A percentile compares a stretch with the other conserved stretches of the same genome.
phyloP scores from a whole-genome alignment of 2,329 filamentous ascomycete species.

The Aspergillus fijiensis region DNA sequence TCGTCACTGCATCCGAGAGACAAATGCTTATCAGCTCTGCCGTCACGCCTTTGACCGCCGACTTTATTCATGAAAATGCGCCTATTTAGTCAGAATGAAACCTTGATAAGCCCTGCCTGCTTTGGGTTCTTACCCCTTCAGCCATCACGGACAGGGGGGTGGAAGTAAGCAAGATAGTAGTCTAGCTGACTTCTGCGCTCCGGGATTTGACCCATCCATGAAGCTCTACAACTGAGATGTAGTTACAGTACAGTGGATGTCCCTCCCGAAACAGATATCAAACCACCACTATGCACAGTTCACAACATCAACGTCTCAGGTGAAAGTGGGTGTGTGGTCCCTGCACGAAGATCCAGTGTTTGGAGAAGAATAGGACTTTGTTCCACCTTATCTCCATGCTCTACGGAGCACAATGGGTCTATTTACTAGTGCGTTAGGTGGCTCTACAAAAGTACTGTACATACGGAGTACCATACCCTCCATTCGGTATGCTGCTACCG shows the following conservation, averaged over 20 bases:
- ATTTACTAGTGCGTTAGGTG: too few species aligned
- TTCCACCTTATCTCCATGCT: slow-evolving; percentile 2
- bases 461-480: too few species aligned
- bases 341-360: background rate
- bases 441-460: too few species aligned
- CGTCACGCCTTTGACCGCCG: background rate
- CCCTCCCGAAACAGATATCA: background rate
- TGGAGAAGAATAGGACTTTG: background rate
- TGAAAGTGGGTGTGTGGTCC: background rate
- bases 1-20: background rate
- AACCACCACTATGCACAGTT: background rate
- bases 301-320: background rate
- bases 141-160: too few species aligned
- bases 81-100: background rate
- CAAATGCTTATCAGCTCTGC: slow-evolving; percentile 3
- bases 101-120: slow-evolving; percentile 3
- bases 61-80: slow-evolving; percentile 6
- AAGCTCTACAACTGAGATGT: background rate
- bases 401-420: background rate
- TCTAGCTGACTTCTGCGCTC: too few species aligned
- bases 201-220: too few species aligned
- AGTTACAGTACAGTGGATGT: too few species aligned
- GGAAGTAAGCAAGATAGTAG: too few species aligned
- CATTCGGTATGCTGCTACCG: too few species aligned
- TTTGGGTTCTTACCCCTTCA: too few species aligned